Base-by-base conservation (phyloP, 2,329 filamentous ascomycete genomes). In the Penicillium sp. region DNA sequence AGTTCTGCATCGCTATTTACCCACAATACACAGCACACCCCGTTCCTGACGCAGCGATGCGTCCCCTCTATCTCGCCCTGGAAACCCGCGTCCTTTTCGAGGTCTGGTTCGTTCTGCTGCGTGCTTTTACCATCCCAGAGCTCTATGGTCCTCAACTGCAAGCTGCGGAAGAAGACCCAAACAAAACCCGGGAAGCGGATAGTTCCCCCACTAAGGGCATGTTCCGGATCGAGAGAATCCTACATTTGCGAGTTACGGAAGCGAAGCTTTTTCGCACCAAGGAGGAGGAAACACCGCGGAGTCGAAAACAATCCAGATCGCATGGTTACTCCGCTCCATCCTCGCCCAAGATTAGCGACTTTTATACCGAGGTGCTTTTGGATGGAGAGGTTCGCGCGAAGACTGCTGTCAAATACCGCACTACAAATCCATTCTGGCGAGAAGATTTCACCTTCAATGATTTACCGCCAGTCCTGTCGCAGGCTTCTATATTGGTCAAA, bases 1-100 rank as follows among this genome's bases (percentile, higher is more conserved):
- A 97, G 56, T 94, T 90, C 69, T 97, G 92, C 76, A 89, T 99
- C 60, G 92, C 90, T 50, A 93, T 99, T 45, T 97, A 97, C 68
- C 93, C 94, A 15, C 92, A 93, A 59, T 97, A 99, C 73, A 87
- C 90, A 1, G 82, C 89, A 9, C 85, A 85, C 20, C 84, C 90
- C 1, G 88, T 85, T 2, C 83, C 88, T 18, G 80, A 93, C 53
- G 88, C 89, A 6, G 84, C 93, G 26, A 87, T 91, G 56, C 86
- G 90, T n/a, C 93, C 94, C 0, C 87, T 97, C 33, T 97, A 96
- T 69, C 80, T 99, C 31, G 89, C 90, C 3, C 76, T 97, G 43
- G 93, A 97, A 64, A 92, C 85, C 25, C 85, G 92, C 41, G 86
- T 96, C 6, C 80, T 96, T n/a, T 96, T 95, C 66, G 94, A 99